These are phyloP conservation scores for Pythium insidiosum DNA, from an alignment of 352 stramenopile species.

Conservation along the genomic window DNA sequence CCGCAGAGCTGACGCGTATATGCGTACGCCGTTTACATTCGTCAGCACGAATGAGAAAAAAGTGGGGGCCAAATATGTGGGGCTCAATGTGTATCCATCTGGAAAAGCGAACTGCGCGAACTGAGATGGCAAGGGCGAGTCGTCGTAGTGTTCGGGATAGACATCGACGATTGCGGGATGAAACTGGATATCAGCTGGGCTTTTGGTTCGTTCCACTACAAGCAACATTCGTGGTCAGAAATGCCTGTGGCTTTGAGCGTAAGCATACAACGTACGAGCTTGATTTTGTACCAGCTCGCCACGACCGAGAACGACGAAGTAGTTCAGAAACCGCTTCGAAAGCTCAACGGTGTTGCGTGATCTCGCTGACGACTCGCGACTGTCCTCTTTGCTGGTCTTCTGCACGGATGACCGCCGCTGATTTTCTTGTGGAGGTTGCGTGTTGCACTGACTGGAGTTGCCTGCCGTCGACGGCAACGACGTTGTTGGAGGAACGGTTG, in stretches of 20 bases:
- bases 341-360: conserved; percentile 60
- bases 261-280: conserved; percentile 30
- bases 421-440: conserved; percentile 16
- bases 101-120: conserved; percentile 78
- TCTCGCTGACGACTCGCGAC: conserved; percentile 27
- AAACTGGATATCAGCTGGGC: conserved; percentile 64
- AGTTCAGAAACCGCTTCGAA: conserved; percentile 75
- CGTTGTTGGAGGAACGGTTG: conserved; percentile 2
- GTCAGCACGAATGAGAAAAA: conserved; percentile 85
- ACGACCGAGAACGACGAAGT: conserved; percentile 74
- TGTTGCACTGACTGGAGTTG: background rate
- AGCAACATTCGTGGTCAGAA: background rate
- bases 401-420: conserved; percentile 26
- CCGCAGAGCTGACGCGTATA: conserved; percentile 70
- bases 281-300: conserved; percentile 50
- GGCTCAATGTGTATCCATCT: conserved; percentile 55
- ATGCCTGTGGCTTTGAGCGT: background rate
- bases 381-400: conserved; percentile 14
- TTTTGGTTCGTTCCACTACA: conserved; percentile 64
- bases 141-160: conserved; percentile 51
- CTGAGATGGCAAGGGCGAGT: conserved; percentile 51
- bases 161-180: conserved; percentile 50
- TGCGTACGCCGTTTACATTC: conserved; percentile 71
- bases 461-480: conserved; percentile 2
- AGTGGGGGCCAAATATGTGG: conserved; percentile 41